phyloP scores from a whole-genome alignment of 2,329 filamentous ascomycete genomes.

The Fusarium sp. region DNA sequence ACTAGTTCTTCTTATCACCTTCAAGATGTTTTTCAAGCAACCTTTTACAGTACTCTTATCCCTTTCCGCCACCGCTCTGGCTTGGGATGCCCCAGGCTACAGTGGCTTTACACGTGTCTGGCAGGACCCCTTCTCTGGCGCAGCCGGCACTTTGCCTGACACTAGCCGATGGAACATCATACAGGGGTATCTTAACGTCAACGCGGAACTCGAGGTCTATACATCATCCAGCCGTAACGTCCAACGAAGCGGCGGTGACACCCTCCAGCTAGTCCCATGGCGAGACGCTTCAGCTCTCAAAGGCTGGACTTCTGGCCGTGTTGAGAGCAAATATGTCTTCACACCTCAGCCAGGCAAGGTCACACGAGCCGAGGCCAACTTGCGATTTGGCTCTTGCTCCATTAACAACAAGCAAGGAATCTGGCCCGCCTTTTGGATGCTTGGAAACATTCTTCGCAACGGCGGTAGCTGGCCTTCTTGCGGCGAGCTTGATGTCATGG shows the following conservation, averaged over 20 bases:
- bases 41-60: not conserved
- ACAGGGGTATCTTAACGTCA: constrained; percentile 54
- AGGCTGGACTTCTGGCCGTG: constrained; percentile 62
- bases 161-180: constrained; percentile 59
- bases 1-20: not conserved
- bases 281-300: constrained; percentile 47
- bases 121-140: constrained; percentile 59
- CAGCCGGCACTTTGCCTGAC: constrained; percentile 53
- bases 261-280: constrained; percentile 63
- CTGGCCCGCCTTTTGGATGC: constrained; percentile 46
- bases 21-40: constrained; percentile 17
- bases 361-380: constrained; percentile 57
- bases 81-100: constrained; percentile 51
- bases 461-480: constrained; percentile 42
- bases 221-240: constrained; percentile 57
- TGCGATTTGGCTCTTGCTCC: constrained; percentile 59
- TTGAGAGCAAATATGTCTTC: constrained; percentile 61
- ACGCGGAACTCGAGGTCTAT: constrained; percentile 62
- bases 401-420: constrained; percentile 58
- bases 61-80: not conserved
- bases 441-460: constrained; percentile 33
- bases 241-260: constrained; percentile 61
- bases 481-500: constrained; percentile 39
- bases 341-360: constrained; percentile 54
- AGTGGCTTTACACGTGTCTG: constrained; percentile 56